Evolutionary conservation across 2,329 filamentous ascomycete genomes (phyloP), one percentile per base, ranked within the genome.

Genomic region (Alternaria postmessia): DNA sequence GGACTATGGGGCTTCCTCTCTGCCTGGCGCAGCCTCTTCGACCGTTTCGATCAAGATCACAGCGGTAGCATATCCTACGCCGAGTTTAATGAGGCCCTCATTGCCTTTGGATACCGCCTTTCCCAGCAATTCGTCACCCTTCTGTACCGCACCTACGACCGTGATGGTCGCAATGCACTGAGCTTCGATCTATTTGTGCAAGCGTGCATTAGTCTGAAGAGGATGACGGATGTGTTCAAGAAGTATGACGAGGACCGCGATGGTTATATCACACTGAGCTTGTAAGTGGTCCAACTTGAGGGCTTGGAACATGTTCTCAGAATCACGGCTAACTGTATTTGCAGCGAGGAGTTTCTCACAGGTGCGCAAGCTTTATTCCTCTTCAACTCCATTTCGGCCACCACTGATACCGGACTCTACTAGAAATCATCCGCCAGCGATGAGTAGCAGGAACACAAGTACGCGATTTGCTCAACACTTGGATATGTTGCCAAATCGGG

Each of bases 181-280:
- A 79, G 70, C 62, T 99, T 99, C 75, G 95, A 99, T 81, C 81
- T 99, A 52, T 99, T 99, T 74, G 95, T 99, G 62, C 95, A 99
- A 84, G 93, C 93, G 53, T 98, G 95, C 79, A 98, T 99, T 76
- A 93, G 89, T 71, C 84, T 99, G 73, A 97, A 98, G 86, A 87
- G 95, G 70, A 98, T 99, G 94, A 99, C 95, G 61, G 95, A 99
- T 79, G 93, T 97, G 28, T 99, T 99, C 79, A 99, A 99, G 85
- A 94, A 94, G 81, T 99, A 98, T 78, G 95, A 99, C 71, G 92
- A 96, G 73, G 95, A 99, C 79, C 88, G 95, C 42, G 95, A 98
- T 80, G 95, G 95, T 2, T 98, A 94, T 64, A 86, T 86, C 62
- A 86, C 84, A 43, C 68, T 86, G 70, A 85, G 82, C 70, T 86